Base-by-base conservation (phyloP, 2,329 filamentous ascomycete species). In the Grosmannia penicillata region DNA sequence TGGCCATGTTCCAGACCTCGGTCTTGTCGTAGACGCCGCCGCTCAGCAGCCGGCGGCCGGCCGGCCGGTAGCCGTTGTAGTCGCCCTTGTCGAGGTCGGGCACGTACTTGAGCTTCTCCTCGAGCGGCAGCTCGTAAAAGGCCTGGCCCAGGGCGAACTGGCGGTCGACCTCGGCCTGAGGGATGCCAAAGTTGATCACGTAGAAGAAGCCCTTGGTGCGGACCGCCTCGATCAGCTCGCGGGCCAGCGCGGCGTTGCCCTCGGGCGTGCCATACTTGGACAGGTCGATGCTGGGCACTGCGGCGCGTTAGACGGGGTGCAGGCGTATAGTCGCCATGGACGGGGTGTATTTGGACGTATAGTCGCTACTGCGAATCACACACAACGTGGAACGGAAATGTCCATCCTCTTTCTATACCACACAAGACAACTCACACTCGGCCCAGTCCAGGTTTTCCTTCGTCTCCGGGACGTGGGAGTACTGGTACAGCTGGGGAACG, bases 1-100 rank as follows among this genome's bases (percentile, higher is more conserved):
- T 76, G 37, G 69, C 66, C 9, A 75, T 65, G 48, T 75, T 75
- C 57, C 68, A 75, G 3, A 75, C 65, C 45, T 76, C 65, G 22
- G 72, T 59, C 45, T 74, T 75, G 46, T 76, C 71, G 17, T 48
- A 56, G 39, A 63, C 52, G 2, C 62, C 59, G 1, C 46, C 45
- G 19, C 40, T 38, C 14, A 49, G 27, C 18, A 40, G 29, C 7
- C 22, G 25, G 5, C 37, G 45, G 0, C 67, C 68, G 2, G 61
- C 56, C 3, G 63, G 63, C 28, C 62, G 54, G 43, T 66, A 68
- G 11, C 66, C 67, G 41, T 70, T 70, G 50, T 70, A 70, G 37
- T 66, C 63, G 17, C 65, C 66, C 1, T 54, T 53, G 18, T 57
- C 60, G 2, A 65, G 54, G 36, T 66, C 59, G 19, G 54, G 51